Evolutionary conservation across 495 filamentous ascomycete genomes (phyloP).

Genomic region (Filosporella fistucella): DNA sequence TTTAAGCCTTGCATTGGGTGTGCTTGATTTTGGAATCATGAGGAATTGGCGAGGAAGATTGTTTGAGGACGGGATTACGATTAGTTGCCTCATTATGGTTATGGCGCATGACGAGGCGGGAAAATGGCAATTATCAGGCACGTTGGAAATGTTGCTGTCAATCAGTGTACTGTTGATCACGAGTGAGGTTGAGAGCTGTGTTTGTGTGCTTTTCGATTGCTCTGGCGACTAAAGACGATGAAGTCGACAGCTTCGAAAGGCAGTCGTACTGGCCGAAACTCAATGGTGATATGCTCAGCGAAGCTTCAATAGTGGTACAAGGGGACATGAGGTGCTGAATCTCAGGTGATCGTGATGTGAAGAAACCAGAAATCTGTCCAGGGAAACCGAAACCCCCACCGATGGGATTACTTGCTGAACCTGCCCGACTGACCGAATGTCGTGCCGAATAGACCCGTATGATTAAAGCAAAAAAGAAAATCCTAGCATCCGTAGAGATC

Average conservation of each 20-base stretch:
- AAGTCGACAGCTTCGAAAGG: slow-evolving; percentile 20
- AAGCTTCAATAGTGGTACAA: slow-evolving; percentile 26
- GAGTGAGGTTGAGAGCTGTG: slow-evolving; percentile 1
- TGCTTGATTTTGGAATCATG: too few relatives aligned
- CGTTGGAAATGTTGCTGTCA: slow-evolving; percentile 1
- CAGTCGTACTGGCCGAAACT: slow-evolving; percentile 10
- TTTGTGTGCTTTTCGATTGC: slow-evolving; percentile 16
- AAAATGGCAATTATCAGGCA: slow-evolving; percentile 1
- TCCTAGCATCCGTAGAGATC: slow-evolving; percentile 22
- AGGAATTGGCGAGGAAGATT: too few relatives aligned
- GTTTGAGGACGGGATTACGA: too few relatives aligned
- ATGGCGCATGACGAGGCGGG: neutral
- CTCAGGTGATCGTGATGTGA: slow-evolving; percentile 17
- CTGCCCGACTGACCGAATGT: slow-evolving; percentile 20
- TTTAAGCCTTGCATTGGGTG: too few relatives aligned
- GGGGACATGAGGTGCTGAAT: slow-evolving; percentile 27
- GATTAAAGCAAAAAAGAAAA: slow-evolving; percentile 22
- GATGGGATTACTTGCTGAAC: slow-evolving; percentile 19
- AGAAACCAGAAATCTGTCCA: slow-evolving; percentile 20
- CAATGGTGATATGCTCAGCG: slow-evolving; percentile 15
- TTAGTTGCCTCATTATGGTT: slow-evolving; percentile 4
- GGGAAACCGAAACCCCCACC: slow-evolving; percentile 17
- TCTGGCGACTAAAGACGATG: slow-evolving; percentile 24
- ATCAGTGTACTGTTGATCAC: slow-evolving; percentile 12
- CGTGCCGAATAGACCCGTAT: slow-evolving; percentile 19